Conservation (phyloP, 345 rosid species). For the Eucalyptus regnans region DNA sequence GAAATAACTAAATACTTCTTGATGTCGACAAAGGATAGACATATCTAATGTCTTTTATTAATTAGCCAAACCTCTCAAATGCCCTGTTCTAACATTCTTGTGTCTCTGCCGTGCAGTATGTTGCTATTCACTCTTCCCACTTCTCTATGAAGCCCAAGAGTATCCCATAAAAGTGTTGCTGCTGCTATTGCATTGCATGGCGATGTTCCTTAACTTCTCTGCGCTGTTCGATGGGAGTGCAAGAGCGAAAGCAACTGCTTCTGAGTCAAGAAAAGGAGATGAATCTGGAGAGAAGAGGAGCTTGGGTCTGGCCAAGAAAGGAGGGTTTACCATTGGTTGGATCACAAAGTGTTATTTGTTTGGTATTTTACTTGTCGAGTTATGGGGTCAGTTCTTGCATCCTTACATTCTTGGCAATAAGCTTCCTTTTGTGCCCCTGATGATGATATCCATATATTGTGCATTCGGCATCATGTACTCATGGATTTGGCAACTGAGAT, state of each 20-base stretch:
- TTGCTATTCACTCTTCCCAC: constrained; percentile 81
- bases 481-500: constrained; percentile 80
- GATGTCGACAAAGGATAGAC: not conserved
- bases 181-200: constrained; percentile 42
- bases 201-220: constrained; percentile 44
- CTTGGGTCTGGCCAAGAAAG: not conserved
- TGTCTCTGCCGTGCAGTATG: constrained; percentile 34
- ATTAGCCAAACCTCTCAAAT: not conserved
- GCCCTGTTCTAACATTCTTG: not conserved
- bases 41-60: not conserved
- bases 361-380: constrained; percentile 58
- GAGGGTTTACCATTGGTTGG: constrained; percentile 35
- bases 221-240: constrained; percentile 9
- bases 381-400: constrained; percentile 61
- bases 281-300: not conserved
- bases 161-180: constrained; percentile 73
- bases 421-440: constrained; percentile 64
- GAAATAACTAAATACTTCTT: not conserved
- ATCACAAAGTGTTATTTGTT: constrained; percentile 35
- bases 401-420: constrained; percentile 54
- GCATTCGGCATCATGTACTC: constrained; percentile 56
- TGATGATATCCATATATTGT: constrained; percentile 72
- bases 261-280: constrained; percentile 3
- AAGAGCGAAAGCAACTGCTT: not conserved
- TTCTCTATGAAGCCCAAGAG: constrained; percentile 66